phyloP scores from a whole-genome alignment of 2,329 filamentous ascomycete genomes.

The Xylaria sp. region DNA sequence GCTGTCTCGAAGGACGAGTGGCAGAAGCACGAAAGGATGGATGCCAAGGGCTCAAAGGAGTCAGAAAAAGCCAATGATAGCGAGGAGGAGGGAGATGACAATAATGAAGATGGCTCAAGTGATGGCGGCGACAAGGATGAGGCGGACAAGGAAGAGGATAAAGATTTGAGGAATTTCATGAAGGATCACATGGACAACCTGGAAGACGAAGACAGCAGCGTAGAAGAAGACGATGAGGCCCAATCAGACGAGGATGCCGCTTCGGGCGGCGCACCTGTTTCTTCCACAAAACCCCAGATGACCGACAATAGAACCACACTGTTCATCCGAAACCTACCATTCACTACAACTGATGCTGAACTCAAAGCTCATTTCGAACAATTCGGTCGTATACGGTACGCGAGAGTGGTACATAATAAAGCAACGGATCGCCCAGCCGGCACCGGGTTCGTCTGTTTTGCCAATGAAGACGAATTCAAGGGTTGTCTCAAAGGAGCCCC shows the following conservation, averaged over 20 bases:
- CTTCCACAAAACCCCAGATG: slow-evolving; percentile 48
- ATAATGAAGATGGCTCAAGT: slow-evolving; percentile 38
- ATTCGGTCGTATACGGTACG: slow-evolving; percentile 91
- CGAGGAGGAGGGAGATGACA: slow-evolving; percentile 26
- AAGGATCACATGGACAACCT: slow-evolving; percentile 67
- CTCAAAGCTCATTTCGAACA: slow-evolving; percentile 86
- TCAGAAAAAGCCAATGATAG: slow-evolving; percentile 49
- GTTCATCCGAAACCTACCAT: slow-evolving; percentile 95
- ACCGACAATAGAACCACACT: slow-evolving; percentile 79
- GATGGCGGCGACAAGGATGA: slow-evolving; percentile 53
- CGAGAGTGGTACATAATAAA: slow-evolving; percentile 87
- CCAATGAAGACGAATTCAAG: slow-evolving; percentile 77
- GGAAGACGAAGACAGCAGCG: slow-evolving; percentile 65
- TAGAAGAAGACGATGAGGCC: slow-evolving; percentile 53
- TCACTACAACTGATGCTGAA: slow-evolving; percentile 82
- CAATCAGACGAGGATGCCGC: slow-evolving; percentile 51
- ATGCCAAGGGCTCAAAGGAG: slow-evolving; percentile 40
- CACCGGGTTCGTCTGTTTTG: slow-evolving; percentile 95
- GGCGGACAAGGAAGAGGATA: slow-evolving; percentile 47
- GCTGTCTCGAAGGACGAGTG: slow-evolving; percentile 91
- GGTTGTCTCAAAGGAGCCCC: slow-evolving; percentile 81
- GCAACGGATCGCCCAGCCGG: slow-evolving; percentile 87
- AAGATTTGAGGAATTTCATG: slow-evolving; percentile 64
- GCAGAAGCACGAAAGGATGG: slow-evolving; percentile 66
- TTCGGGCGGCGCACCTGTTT: slow-evolving; percentile 42